phyloP scores from a whole-genome alignment of 768 basidiomycete species.

The Leccinum truebloodii region DNA sequence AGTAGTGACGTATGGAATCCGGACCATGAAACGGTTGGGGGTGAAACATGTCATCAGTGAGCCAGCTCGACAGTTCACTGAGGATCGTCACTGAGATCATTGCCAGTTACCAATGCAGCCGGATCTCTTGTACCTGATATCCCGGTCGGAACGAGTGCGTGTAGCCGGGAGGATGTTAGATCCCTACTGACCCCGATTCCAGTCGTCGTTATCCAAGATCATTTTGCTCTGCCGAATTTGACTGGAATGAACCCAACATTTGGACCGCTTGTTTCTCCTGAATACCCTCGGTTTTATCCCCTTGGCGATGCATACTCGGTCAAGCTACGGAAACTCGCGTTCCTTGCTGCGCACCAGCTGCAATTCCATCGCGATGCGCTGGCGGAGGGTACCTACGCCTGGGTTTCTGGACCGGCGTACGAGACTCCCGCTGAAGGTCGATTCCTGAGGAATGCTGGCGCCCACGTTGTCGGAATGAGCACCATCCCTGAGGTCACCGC shows the following conservation, averaged over 20 bases:
- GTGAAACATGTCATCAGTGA: slow-evolving; percentile 73
- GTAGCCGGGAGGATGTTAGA: neutral
- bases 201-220: slow-evolving; percentile 87
- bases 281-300: slow-evolving; percentile 76
- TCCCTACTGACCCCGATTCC: slow-evolving; percentile 9
- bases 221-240: slow-evolving; percentile 77
- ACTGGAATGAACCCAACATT: slow-evolving; percentile 79
- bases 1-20: slow-evolving; percentile 75
- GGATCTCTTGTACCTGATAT: slow-evolving; percentile 76
- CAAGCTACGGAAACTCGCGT: slow-evolving; percentile 66
- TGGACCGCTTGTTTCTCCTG: slow-evolving; percentile 61
- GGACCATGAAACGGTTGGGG: slow-evolving; percentile 77
- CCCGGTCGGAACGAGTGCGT: slow-evolving; percentile 78
- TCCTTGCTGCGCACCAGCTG: slow-evolving; percentile 69
- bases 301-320: slow-evolving; percentile 83
- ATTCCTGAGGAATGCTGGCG: slow-evolving; percentile 71
- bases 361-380: slow-evolving; percentile 54
- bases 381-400: slow-evolving; percentile 84
- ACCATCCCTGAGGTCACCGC: slow-evolving; percentile 88
- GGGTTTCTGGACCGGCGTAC: slow-evolving; percentile 90
- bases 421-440: slow-evolving; percentile 87
- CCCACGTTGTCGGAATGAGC: slow-evolving; percentile 94
- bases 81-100: slow-evolving; percentile 3
- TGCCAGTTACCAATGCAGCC: slow-evolving; percentile 82
- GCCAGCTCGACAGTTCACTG: slow-evolving; percentile 22